Percentiles rank a stretch among this genome's conserved stretches.
These are phyloP conservation scores for Beauveria rudraprayagi DNA, from an alignment of 2,329 filamentous ascomycete species.

Conservation along the genomic window DNA sequence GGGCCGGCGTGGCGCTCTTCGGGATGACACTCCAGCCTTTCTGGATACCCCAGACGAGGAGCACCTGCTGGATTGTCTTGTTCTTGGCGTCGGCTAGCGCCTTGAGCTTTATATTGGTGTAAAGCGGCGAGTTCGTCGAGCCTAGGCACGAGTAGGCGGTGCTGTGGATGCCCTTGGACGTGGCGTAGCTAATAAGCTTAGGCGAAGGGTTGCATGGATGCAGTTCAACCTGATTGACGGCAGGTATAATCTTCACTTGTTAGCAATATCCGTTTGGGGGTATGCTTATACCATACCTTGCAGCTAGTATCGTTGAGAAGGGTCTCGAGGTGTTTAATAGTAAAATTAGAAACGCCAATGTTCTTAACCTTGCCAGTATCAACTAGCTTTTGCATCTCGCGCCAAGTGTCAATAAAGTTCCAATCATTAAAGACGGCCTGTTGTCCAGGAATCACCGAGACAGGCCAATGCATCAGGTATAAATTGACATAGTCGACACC, in stretches of 20 bases:
- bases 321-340: slow-evolving; percentile 67
- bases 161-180: slow-evolving; percentile 63
- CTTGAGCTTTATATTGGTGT: slow-evolving; percentile 56
- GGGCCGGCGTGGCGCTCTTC: slow-evolving; percentile 66
- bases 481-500: slow-evolving; percentile 60
- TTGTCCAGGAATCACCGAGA: slow-evolving; percentile 52
- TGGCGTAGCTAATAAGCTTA: slow-evolving; percentile 66
- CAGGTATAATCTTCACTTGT: slow-evolving; percentile 40
- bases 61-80: slow-evolving; percentile 65
- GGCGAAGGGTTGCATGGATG: slow-evolving; percentile 77
- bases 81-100: slow-evolving; percentile 57
- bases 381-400: slow-evolving; percentile 58
- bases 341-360: slow-evolving; percentile 78
- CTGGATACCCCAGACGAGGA: slow-evolving; percentile 73
- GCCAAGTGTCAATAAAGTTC: slow-evolving; percentile 76
- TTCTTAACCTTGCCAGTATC: slow-evolving; percentile 64
- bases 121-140: slow-evolving; percentile 60
- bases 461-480: slow-evolving; percentile 70
- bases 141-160: slow-evolving; percentile 71
- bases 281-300: slow-evolving; percentile 37
- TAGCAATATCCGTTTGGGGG: not conserved
- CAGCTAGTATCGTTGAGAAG: slow-evolving; percentile 56
- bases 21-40: slow-evolving; percentile 79
- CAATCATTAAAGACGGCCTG: slow-evolving; percentile 68
- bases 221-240: slow-evolving; percentile 79